Conservation (phyloP, 2,329 filamentous ascomycete genomes). For the Aspergillus caelatus region DNA sequence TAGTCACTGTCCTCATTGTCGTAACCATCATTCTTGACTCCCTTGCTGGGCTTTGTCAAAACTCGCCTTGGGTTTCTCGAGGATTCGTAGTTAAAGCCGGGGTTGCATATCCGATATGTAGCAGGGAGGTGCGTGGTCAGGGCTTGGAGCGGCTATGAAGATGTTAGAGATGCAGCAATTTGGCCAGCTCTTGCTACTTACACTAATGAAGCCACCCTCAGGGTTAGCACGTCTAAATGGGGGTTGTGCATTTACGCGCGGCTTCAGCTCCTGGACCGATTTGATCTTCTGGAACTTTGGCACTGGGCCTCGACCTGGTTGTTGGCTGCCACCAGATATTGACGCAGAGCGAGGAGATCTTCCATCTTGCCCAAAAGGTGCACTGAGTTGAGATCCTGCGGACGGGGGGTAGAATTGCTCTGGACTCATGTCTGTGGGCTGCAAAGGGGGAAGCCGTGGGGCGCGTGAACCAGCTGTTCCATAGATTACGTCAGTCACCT, state of each 20-base stretch:
- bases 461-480: constrained; percentile 49
- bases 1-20: constrained; percentile 99
- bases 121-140: constrained; percentile 89
- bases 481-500: constrained; percentile 16
- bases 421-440: constrained; percentile 66
- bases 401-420: constrained; percentile 74
- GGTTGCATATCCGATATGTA: constrained; percentile 98
- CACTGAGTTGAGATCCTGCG: constrained; percentile 71
- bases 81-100: constrained; percentile 97
- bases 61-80: constrained; percentile 94
- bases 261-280: constrained; percentile 72
- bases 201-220: constrained; percentile 96
- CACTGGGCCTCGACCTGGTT: constrained; percentile 65
- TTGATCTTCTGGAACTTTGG: constrained; percentile 85
- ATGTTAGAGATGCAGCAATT: constrained; percentile 20
- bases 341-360: constrained; percentile 52
- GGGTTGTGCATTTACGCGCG: constrained; percentile 83
- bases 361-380: constrained; percentile 60
- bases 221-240: constrained; percentile 91
- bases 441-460: constrained; percentile 75
- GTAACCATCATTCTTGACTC: constrained; percentile 96
- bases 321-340: constrained; percentile 53
- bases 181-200: constrained; percentile 51
- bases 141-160: constrained; percentile 81
- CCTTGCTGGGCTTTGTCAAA: constrained; percentile 97